Evolutionary conservation across 2,329 filamentous ascomycete genomes (phyloP), one percentile per base, ranked within the genome.

Genomic region (Pseudogymnoascus sp.): DNA sequence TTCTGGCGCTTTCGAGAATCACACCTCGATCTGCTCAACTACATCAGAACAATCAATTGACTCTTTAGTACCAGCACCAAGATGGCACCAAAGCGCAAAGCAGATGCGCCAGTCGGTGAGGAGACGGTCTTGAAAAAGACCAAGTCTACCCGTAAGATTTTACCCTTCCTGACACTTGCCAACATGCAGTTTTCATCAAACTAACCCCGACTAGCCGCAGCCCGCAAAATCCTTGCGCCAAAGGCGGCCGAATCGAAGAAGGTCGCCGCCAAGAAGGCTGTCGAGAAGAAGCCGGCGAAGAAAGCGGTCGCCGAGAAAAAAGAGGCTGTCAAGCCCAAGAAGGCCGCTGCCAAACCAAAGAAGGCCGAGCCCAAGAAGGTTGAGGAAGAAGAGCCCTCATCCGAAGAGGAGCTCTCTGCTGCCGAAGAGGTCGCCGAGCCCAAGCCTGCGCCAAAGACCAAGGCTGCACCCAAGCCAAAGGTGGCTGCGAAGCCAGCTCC

Each of bases 241-340:
- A 59, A 66, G n/a, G 63, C 51, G 29, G 65, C 66, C 58, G 60
- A 65, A n/a, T 35, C 68, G 33, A 66, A 68, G 60, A 65, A 66
- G 15, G 51, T 67, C 17, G 66, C 65, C 48, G 41, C 21, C 64
- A 68, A 59, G 65, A 68, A 33, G 65, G 68, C 39, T 17, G 58
- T 66, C 58, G 63, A 66, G 17, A 59, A 62, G 39, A 66, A 65
- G 39, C 21, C 71, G 41, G 69, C 66, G 12, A 68, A 69, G 42
- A 67, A 70, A 60, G 63, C 69, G 21, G 61, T 66, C 13, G 63
- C 66, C 6, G 66, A 65, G n/a, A 69, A 71, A 58, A 72, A 70
- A 36, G 59, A 44, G 31, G 41, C 42, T 29, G 61, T 35, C 13
- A 55, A 13, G 36, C 8, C 15, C 65, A 69, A 63, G 65, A 68